Evolutionary conservation across 2,329 filamentous ascomycete species (phyloP).

Genomic region (Fusarium poae): DNA sequence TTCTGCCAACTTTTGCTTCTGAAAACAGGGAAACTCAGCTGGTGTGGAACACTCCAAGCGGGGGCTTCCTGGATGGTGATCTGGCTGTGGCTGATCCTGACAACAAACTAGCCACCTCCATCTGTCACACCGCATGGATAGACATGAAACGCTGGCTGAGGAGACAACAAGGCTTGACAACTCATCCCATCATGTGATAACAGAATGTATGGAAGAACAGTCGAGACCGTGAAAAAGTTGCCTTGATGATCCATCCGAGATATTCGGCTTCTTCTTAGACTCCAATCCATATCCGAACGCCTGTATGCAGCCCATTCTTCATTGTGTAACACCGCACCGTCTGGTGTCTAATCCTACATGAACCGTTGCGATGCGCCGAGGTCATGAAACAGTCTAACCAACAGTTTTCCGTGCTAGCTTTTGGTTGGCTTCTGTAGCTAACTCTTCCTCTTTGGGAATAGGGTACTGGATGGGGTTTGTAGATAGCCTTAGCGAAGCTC

Average conservation of each 20-base stretch:
- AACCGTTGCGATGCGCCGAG: constrained; percentile 6
- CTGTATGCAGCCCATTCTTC: constrained; percentile 20
- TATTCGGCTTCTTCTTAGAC: constrained; percentile 11
- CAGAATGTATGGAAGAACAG: not conserved
- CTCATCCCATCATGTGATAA: constrained; percentile 28
- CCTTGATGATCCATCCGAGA: constrained; percentile 2
- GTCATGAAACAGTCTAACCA: constrained; percentile 32
- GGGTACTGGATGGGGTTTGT: constrained; percentile 3
- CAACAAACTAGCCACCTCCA: constrained; percentile 30
- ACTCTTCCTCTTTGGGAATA: constrained; percentile 19
- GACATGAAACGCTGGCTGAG: constrained; percentile 33
- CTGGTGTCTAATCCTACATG: constrained; percentile 22
- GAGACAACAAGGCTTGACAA: constrained; percentile 3
- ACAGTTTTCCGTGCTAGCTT: constrained; percentile 16
- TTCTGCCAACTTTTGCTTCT: constrained; percentile 42
- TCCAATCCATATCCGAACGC: constrained; percentile 31
- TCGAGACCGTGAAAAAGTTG: not conserved
- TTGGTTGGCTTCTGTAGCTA: not conserved
- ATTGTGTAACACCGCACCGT: constrained; percentile 11
- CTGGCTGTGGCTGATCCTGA: constrained; percentile 37
- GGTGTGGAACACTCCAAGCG: constrained; percentile 28
- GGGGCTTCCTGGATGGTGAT: constrained; percentile 19
- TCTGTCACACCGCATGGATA: constrained; percentile 39
- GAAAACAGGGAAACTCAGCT: constrained; percentile 38
- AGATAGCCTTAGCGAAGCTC: constrained; percentile 6